A percentile compares a stretch with the other conserved stretches of the same genome.
These are phyloP conservation scores for Colletotrichum neosansevieriae DNA, from an alignment of 2,329 filamentous ascomycete species.

Conservation along the genomic window DNA sequence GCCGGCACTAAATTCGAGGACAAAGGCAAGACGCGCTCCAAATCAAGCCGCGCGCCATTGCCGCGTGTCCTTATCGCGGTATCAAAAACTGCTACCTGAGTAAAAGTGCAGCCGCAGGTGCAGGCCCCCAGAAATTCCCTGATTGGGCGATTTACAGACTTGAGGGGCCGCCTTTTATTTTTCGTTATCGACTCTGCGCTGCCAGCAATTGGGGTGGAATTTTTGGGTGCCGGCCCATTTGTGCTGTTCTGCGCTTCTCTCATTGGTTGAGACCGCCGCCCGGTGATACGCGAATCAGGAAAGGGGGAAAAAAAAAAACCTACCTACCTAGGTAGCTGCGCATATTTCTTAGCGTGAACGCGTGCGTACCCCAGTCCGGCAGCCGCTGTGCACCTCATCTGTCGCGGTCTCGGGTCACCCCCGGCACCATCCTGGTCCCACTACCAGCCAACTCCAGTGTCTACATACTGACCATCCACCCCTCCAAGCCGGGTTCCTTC, in stretches of 20 bases:
- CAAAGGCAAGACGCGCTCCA: no score
- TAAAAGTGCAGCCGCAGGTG: neutral
- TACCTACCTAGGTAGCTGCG: slow-evolving; percentile 38
- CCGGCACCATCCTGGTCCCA: no score
- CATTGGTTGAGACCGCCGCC: slow-evolving; percentile 22
- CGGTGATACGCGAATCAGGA: neutral
- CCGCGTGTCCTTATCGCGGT: no score
- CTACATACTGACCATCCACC: slow-evolving; percentile 20
- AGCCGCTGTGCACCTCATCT: neutral
- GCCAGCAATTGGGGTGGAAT: neutral
- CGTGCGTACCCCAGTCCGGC: slow-evolving; percentile 24
- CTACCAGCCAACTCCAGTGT: no score
- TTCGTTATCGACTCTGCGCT: neutral
- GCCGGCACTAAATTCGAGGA: no score
- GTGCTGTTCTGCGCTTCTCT: neutral
- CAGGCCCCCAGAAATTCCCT: slow-evolving; percentile 27
- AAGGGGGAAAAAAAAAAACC: slow-evolving; percentile 12
- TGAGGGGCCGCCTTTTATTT: neutral
- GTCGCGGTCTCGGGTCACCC: slow-evolving; percentile 2
- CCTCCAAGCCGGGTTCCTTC: slow-evolving; percentile 15
- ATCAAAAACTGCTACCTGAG: no score
- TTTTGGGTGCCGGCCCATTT: neutral
- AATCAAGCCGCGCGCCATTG: no score
- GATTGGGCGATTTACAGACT: neutral
- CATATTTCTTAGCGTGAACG: slow-evolving; percentile 43